Evolutionary conservation across 1,284 basidiomycete genomes (phyloP).

Genomic region (Wolfiporia cocos): DNA sequence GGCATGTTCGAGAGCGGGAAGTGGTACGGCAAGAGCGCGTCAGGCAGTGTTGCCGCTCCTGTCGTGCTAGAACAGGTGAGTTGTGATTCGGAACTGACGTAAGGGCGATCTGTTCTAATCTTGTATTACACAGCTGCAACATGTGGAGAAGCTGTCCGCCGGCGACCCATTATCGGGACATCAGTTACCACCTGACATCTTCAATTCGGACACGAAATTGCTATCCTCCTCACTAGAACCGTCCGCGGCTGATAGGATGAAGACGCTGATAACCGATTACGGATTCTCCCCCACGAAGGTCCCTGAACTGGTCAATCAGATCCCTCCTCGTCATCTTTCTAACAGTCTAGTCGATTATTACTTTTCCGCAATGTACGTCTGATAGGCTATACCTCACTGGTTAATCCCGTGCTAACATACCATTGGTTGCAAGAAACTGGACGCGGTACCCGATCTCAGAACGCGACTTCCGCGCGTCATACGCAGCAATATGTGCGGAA

Average conservation of each 20-base stretch:
- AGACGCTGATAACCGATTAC: constrained; percentile 83
- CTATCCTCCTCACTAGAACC: constrained; percentile 47
- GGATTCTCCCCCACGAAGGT: constrained; percentile 87
- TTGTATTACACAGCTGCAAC: constrained; percentile 47
- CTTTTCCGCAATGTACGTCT: constrained; percentile 64
- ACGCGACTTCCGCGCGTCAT: constrained; percentile 76
- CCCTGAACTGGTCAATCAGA: constrained; percentile 81
- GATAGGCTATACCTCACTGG: constrained; percentile 3
- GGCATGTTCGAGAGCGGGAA: constrained; percentile 78
- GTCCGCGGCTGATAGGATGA: constrained; percentile 71
- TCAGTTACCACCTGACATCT: constrained; percentile 16
- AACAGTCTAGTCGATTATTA: constrained; percentile 75
- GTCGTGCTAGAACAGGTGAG: constrained; percentile 73
- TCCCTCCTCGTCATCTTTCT: constrained; percentile 72
- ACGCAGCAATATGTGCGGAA: constrained; percentile 74
- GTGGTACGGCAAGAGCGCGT: constrained; percentile 80
- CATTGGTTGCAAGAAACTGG: constrained; percentile 89
- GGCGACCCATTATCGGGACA: constrained; percentile 11
- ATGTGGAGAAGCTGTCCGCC: constrained; percentile 28
- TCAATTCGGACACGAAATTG: constrained; percentile 18
- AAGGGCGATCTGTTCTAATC: constrained; percentile 1
- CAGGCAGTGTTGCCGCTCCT: constrained; percentile 69
- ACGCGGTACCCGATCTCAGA: constrained; percentile 93
- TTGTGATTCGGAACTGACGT: not conserved
- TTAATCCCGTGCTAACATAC: no score